A percentile compares a stretch with the other conserved stretches of the same genome.
Evolutionary conservation across 139 green algal species (phyloP).

Genomic region (Choricystis sp.): DNA sequence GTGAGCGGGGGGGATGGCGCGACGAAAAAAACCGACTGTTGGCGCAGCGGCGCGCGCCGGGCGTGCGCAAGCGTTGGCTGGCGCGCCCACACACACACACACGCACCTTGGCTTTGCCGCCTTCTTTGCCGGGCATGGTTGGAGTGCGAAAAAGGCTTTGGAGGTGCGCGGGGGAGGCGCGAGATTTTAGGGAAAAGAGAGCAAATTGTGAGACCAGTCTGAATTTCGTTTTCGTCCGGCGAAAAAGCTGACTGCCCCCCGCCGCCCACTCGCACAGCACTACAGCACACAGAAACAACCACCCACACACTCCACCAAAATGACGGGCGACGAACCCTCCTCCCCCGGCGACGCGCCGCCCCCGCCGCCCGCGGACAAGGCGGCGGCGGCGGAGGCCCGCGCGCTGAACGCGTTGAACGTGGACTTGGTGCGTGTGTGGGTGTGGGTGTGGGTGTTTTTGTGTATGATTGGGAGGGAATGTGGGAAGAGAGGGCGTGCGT

Average conservation of each 20-base stretch:
- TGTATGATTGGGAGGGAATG: background rate
- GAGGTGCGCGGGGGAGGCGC: no score
- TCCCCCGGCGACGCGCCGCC: background rate
- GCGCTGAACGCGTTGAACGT: background rate
- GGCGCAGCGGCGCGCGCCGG: no score
- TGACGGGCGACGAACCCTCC: no score
- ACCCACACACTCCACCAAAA: background rate
- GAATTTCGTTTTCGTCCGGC: no score
- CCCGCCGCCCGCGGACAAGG: background rate
- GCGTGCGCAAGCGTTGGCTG: no score
- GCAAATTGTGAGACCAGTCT: background rate
- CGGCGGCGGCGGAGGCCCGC: background rate
- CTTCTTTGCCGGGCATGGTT: constrained; percentile 8
- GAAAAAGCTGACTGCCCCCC: background rate
- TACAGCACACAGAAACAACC: background rate
- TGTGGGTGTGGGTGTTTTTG: no score
- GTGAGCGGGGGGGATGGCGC: no score
- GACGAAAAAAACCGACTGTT: no score
- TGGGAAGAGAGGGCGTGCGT: background rate
- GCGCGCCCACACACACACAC: background rate
- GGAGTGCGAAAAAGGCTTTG: no score
- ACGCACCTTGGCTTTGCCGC: constrained; percentile 8
- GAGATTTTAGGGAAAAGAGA: background rate
- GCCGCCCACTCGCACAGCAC: background rate
- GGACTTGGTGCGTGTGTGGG: no score